Conservation (phyloP, 78 protist species). For the Creolimax fragrantissima region DNA sequence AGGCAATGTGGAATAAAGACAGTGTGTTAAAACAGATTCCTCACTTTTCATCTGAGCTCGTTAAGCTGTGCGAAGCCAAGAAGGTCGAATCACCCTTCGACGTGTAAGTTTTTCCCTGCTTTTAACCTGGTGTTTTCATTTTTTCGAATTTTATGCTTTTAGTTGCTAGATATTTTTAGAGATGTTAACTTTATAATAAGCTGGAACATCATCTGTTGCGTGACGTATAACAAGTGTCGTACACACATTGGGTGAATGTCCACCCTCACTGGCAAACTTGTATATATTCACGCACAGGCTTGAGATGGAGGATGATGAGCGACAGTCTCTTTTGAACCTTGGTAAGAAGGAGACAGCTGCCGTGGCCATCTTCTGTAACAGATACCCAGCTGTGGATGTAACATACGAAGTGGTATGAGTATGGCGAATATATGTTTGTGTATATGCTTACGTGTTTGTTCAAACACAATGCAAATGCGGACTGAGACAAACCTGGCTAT, state of each 20-base stretch:
- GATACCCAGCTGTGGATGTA: conserved; percentile 57
- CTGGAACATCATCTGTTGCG: too few relatives aligned
- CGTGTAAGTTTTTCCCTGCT: neutral
- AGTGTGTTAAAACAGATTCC: conserved; percentile 69
- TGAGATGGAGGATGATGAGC: conserved; percentile 25
- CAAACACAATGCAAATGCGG: too few relatives aligned
- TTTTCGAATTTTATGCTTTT: too few relatives aligned
- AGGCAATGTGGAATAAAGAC: conserved; percentile 65
- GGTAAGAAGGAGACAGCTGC: neutral
- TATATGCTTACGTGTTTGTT: neutral
- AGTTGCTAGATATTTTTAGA: too few relatives aligned
- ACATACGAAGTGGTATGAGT: conserved; percentile 24
- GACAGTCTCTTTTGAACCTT: neutral
- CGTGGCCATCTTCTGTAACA: conserved; percentile 54
- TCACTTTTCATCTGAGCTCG: conserved; percentile 53
- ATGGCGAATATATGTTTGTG: neutral
- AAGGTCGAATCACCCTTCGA: neutral
- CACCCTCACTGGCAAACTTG: too few relatives aligned
- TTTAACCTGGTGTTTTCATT: too few relatives aligned
- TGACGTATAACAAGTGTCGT: too few relatives aligned
- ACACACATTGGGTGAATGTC: too few relatives aligned
- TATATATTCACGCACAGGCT: too few relatives aligned
- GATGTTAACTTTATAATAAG: too few relatives aligned
- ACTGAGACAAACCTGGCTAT: too few relatives aligned
- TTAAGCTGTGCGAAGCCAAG: conserved; percentile 2